A percentile compares a stretch with the other conserved stretches of the same genome.
phyloP scores from a whole-genome alignment of 140 eudicot genomes.

The Bidens hawaiensis region DNA sequence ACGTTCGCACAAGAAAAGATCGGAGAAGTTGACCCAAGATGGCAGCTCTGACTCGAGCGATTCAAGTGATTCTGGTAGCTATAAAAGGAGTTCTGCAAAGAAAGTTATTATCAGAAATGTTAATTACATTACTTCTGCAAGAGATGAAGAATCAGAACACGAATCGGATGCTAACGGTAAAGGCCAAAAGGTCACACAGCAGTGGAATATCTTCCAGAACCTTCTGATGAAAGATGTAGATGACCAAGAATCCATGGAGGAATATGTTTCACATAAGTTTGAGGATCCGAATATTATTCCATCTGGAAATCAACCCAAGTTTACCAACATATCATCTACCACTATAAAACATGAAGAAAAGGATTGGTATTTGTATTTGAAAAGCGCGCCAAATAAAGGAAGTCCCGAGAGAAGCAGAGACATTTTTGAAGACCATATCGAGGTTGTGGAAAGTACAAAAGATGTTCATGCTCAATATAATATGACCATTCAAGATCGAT shows the following conservation, averaged over 20 bases:
- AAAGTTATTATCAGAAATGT: conserved; percentile 69
- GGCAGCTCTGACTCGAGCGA: conserved; percentile 31
- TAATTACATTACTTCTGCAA: conserved; percentile 47
- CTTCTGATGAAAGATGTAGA: conserved; percentile 59
- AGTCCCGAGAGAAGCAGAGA: conserved; percentile 28
- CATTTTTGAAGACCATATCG: conserved; percentile 31
- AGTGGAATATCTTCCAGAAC: conserved; percentile 75
- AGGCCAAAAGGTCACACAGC: conserved; percentile 40
- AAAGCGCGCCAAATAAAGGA: conserved; percentile 31
- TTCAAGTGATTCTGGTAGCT: conserved; percentile 43
- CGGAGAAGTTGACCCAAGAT: conserved; percentile 24
- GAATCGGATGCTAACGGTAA: conserved; percentile 28
- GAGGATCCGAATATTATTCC: conserved; percentile 25
- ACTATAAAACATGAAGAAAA: conserved; percentile 39
- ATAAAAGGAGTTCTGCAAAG: conserved; percentile 40
- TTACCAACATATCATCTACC: conserved; percentile 29
- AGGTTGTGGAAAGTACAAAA: conserved; percentile 26
- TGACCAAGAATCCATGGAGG: conserved; percentile 37
- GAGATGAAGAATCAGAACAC: conserved; percentile 32
- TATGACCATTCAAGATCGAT: conserved; percentile 42
- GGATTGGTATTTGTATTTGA: conserved; percentile 48
- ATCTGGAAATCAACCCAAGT: conserved; percentile 21
- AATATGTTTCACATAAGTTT: conserved; percentile 29
- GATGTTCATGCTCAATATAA: conserved; percentile 46
- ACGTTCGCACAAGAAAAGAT: conserved; percentile 32